These are phyloP conservation scores for Echinosophora koreensis DNA, from an alignment of 306 rosid species.

Conservation along the genomic window DNA sequence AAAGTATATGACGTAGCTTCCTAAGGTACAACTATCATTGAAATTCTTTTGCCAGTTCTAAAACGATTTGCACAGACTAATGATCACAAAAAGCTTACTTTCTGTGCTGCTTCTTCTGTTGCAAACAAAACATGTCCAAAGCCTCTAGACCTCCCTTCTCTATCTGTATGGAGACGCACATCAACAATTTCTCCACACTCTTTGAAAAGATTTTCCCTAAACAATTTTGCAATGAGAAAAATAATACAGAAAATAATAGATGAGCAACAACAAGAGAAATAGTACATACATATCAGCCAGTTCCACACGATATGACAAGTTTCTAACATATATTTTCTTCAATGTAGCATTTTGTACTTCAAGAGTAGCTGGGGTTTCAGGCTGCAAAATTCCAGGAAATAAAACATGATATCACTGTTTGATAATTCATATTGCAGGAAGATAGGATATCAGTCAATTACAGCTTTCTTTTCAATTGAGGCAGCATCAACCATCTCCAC, in stretches of 20 bases:
- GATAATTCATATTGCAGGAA: background rate
- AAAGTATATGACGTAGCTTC: too few species aligned
- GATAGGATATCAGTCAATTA: conserved; percentile 33
- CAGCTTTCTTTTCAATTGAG: conserved; percentile 52
- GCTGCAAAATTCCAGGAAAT: conserved; percentile 57
- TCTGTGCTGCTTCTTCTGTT: conserved; percentile 63
- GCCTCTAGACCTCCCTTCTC: conserved; percentile 72
- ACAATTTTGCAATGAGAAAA: conserved; percentile 30
- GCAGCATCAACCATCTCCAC: conserved; percentile 54
- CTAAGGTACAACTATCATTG: too few species aligned
- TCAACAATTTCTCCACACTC: conserved; percentile 71
- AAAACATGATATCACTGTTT: background rate
- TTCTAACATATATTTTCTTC: conserved; percentile 70
- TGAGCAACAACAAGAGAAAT: background rate
- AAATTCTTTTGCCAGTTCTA: background rate
- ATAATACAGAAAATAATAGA: conserved; percentile 3
- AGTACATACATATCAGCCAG: conserved; percentile 72
- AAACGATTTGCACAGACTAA: conserved; percentile 21
- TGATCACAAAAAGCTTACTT: conserved; percentile 53
- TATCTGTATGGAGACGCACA: conserved; percentile 59
- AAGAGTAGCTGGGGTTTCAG: conserved; percentile 56
- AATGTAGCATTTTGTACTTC: conserved; percentile 46
- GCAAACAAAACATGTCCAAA: conserved; percentile 84
- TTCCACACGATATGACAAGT: conserved; percentile 63
- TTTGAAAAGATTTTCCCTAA: conserved; percentile 77